Conservation (phyloP, 805 yeast species). For the Metschnikowia sp. region DNA sequence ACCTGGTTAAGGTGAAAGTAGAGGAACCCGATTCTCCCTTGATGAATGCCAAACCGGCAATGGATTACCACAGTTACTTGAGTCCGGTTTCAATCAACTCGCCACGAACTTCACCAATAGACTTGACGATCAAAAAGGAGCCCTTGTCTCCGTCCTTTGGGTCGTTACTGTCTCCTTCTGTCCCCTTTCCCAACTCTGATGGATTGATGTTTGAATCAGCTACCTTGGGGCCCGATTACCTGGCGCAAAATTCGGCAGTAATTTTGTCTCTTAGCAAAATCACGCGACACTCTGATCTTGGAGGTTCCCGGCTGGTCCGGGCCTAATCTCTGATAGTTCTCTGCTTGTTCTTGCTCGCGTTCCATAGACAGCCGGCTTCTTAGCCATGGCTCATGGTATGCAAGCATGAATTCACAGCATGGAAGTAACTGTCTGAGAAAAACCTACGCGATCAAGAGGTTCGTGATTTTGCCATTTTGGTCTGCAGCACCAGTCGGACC, state of each 20-base stretch:
- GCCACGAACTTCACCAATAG: constrained; percentile 38
- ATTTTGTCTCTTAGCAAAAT: constrained; percentile 29
- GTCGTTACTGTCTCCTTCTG: constrained; percentile 1
- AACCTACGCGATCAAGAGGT: neutral
- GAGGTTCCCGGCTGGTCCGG: constrained; percentile 9
- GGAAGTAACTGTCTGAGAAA: constrained; percentile 26
- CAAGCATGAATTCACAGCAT: constrained; percentile 28
- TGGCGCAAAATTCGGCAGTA: constrained; percentile 49
- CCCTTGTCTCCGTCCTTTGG: constrained; percentile 7
- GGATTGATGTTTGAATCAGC: constrained; percentile 14
- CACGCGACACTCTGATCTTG: neutral
- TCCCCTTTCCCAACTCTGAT: constrained; percentile 6
- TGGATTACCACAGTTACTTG: constrained; percentile 32
- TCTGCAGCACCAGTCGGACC: constrained; percentile 41
- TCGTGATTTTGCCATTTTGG: constrained; percentile 18
- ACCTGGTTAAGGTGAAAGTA: constrained; percentile 6
- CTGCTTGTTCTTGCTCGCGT: constrained; percentile 24
- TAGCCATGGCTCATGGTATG: constrained; percentile 12
- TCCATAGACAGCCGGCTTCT: constrained; percentile 3
- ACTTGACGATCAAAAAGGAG: constrained; percentile 30
- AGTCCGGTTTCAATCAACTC: constrained; percentile 44
- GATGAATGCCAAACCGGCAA: constrained; percentile 7
- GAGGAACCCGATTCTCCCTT: constrained; percentile 11
- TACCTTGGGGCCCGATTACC: constrained; percentile 25
- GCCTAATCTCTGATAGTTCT: constrained; percentile 19